A percentile compares a stretch with the other conserved stretches of the same genome.
These are phyloP conservation scores for Saccharomyces jurei DNA, from an alignment of 805 yeast genomes.

Conservation along the genomic window DNA sequence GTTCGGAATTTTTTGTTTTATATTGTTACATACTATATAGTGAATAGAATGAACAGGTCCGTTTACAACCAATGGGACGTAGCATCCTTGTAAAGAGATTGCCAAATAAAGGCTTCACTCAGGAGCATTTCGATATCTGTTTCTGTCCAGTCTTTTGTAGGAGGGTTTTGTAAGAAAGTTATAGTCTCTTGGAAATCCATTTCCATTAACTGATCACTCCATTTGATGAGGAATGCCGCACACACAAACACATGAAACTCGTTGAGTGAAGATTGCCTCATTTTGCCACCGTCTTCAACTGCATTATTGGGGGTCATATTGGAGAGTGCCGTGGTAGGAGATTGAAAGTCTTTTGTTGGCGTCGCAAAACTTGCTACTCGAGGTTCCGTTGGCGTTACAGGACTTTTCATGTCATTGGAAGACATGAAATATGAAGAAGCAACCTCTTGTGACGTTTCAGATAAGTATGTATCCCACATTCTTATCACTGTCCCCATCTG, in stretches of 20 bases:
- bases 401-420: constrained; percentile 10
- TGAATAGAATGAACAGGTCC: background rate
- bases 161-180: constrained; percentile 84
- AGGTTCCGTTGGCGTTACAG: constrained; percentile 21
- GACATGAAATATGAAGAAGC: constrained; percentile 7
- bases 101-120: constrained; percentile 97
- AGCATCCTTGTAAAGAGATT: constrained; percentile 82
- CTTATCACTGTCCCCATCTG: constrained; percentile 70
- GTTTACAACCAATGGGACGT: constrained; percentile 63
- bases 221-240: constrained; percentile 88
- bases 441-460: constrained; percentile 48
- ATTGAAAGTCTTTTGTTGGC: constrained; percentile 5
- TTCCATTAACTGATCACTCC: constrained; percentile 65
- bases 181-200: constrained; percentile 94
- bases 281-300: constrained; percentile 10
- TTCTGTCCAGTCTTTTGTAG: constrained; percentile 78
- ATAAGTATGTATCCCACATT: constrained; percentile 95
- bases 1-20: background rate
- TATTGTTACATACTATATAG: background rate
- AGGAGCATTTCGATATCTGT: constrained; percentile 84
- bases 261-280: constrained; percentile 39
- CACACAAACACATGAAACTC: constrained; percentile 95
- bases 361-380: constrained; percentile 14
- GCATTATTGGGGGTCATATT: constrained; percentile 6
- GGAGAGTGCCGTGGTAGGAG: constrained; percentile 6